Percentiles rank a stretch among this genome's conserved stretches.
phyloP scores from a whole-genome alignment of 192 early-diverging fungal genomes.

The Backusella tarrabulga region DNA sequence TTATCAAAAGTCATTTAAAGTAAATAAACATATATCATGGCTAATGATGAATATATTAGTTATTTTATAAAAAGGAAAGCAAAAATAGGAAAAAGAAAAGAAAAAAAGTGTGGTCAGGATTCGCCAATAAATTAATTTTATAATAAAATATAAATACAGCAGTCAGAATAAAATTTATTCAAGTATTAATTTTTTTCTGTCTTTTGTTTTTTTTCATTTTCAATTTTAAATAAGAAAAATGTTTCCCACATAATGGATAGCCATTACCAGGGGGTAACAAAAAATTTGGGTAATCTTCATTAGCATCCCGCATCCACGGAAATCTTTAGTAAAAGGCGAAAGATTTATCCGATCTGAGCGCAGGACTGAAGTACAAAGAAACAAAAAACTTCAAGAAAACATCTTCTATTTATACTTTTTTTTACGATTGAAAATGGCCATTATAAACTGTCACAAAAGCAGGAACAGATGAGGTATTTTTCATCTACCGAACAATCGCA shows the following conservation, averaged over 20 bases:
- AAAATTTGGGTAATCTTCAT: conserved; percentile 26
- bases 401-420: conserved; percentile 19
- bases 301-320: conserved; percentile 26
- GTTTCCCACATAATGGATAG: not conserved
- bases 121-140: no score
- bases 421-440: not conserved
- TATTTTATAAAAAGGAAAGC: no score
- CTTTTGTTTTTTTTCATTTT: not conserved
- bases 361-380: conserved; percentile 20
- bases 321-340: conserved; percentile 33
- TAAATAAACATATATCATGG: no score
- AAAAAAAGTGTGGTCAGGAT: no score
- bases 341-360: conserved; percentile 29
- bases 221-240: not conserved
- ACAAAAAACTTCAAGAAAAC: not conserved
- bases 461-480: not conserved
- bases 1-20: no score
- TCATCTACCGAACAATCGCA: not conserved
- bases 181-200: not conserved
- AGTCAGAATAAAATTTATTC: no score
- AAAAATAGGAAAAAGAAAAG: no score
- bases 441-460: not conserved
- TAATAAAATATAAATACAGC: no score
- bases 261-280: not conserved
- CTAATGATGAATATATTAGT: no score